phyloP scores from a whole-genome alignment of 306 rosid species.

The Hippophae rhamnoides region DNA sequence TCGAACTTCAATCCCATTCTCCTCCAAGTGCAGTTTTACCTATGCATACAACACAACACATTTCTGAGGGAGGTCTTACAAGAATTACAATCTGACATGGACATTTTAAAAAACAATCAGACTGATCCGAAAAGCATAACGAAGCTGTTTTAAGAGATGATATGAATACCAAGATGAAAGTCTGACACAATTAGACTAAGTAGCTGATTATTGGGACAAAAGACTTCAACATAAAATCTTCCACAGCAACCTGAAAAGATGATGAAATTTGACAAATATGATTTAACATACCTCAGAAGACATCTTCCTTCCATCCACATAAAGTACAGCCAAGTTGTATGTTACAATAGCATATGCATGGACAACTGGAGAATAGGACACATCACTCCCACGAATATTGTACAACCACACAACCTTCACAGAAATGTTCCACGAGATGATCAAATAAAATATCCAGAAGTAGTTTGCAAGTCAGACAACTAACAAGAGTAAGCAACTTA shows the following conservation, averaged over 20 bases:
- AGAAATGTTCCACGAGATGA: conserved; percentile 12
- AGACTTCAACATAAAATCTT: not conserved
- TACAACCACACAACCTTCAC: conserved; percentile 95
- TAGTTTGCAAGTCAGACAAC: not conserved
- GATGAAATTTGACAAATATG: conserved; percentile 14
- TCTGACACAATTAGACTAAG: no score
- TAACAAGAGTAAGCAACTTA: not conserved
- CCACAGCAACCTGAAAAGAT: conserved; percentile 1
- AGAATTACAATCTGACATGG: no score
- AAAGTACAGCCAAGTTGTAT: conserved; percentile 56
- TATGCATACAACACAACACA: conserved; percentile 25
- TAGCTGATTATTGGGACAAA: not conserved
- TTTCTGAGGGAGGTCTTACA: not conserved
- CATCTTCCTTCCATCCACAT: conserved; percentile 70
- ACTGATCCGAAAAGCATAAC: not conserved
- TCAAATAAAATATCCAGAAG: conserved; percentile 11
- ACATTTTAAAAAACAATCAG: not conserved
- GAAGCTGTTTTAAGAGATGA: not conserved
- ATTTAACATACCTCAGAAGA: conserved; percentile 70
- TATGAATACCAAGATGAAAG: not conserved
- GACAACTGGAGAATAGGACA: conserved; percentile 83
- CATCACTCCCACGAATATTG: conserved; percentile 90
- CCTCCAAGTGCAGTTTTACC: conserved; percentile 56
- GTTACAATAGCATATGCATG: conserved; percentile 85
- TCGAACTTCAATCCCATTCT: conserved; percentile 68